phyloP scores from a whole-genome alignment of 2,329 filamentous ascomycete species.

The Hypoxylon sp. region DNA sequence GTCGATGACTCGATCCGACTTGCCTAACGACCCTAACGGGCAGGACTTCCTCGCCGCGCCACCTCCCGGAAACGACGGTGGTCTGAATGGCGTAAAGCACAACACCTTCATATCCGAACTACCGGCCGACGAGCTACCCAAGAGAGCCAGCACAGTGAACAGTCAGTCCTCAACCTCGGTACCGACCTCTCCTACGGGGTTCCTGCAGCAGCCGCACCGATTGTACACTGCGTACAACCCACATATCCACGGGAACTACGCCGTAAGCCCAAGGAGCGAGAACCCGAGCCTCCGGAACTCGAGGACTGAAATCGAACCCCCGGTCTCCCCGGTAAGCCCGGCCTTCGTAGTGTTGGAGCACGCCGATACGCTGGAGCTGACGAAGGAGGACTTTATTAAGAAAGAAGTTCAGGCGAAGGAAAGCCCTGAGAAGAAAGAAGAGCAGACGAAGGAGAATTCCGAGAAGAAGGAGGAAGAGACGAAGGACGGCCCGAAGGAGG shows the following conservation, averaged over 20 bases:
- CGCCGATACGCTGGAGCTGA: background rate
- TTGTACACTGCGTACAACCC: constrained; percentile 42
- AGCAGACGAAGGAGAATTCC: background rate
- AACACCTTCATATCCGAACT: constrained; percentile 40
- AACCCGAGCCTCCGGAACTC: background rate
- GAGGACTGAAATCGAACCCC: background rate
- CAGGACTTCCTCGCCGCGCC: background rate
- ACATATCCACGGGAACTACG: constrained; percentile 36
- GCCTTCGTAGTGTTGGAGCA: constrained; percentile 2
- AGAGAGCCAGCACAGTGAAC: background rate
- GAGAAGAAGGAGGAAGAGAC: background rate
- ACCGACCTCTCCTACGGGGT: constrained; percentile 1
- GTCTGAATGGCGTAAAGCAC: background rate
- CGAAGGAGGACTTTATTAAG: too few relatives aligned
- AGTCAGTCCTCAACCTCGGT: background rate
- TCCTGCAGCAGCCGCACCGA: constrained; percentile 5
- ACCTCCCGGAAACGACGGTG: background rate
- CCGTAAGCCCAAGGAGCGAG: constrained; percentile 1
- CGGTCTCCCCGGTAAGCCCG: constrained; percentile 8
- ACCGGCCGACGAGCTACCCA: constrained; percentile 37
- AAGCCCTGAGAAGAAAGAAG: background rate
- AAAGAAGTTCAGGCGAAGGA: too few relatives aligned
- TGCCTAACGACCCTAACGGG: background rate
- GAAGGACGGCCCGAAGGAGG: too few relatives aligned
- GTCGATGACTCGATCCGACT: constrained; percentile 3